Conservation (phyloP, 2,329 filamentous ascomycete species). For the Zasmidium citrigriseum region DNA sequence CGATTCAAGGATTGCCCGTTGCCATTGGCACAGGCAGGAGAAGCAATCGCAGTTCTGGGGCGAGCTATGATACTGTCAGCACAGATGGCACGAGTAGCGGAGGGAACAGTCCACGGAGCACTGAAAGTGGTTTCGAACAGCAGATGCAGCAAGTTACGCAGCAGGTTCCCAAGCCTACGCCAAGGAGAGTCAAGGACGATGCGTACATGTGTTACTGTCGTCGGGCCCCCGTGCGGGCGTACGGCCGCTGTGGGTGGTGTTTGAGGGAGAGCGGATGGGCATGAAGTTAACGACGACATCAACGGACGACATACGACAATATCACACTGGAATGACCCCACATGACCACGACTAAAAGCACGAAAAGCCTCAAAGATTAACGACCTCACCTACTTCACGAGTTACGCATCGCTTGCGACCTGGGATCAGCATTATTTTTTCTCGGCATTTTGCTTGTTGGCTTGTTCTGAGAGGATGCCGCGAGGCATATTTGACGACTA, state of each 20-base stretch:
- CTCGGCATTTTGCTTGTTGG: background rate
- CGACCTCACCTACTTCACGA: no score
- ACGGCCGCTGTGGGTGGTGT: slow-evolving; percentile 46
- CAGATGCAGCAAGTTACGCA: slow-evolving; percentile 27
- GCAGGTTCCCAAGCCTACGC: slow-evolving; percentile 19
- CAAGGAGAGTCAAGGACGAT: slow-evolving; percentile 21
- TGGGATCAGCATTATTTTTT: background rate
- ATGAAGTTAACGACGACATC: slow-evolving; percentile 8
- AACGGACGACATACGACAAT: background rate
- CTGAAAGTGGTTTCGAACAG: slow-evolving; percentile 46
- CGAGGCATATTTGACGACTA: slow-evolving; percentile 11
- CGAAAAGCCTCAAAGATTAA: no score
- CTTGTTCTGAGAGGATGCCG: slow-evolving; percentile 10
- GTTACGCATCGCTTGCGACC: background rate
- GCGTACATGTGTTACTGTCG: slow-evolving; percentile 34
- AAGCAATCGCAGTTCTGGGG: slow-evolving; percentile 43
- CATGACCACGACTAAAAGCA: background rate
- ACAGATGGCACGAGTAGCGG: slow-evolving; percentile 48
- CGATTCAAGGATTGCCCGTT: slow-evolving; percentile 63
- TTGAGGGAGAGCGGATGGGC: slow-evolving; percentile 45
- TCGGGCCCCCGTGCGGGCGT: slow-evolving; percentile 40
- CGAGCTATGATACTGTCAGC: slow-evolving; percentile 53
- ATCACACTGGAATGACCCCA: background rate
- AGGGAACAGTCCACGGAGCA: slow-evolving; percentile 56
- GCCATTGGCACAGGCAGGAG: slow-evolving; percentile 63